Conservation (phyloP, 177 flowering plant genomes). For the Tripterygium wilfordii region DNA sequence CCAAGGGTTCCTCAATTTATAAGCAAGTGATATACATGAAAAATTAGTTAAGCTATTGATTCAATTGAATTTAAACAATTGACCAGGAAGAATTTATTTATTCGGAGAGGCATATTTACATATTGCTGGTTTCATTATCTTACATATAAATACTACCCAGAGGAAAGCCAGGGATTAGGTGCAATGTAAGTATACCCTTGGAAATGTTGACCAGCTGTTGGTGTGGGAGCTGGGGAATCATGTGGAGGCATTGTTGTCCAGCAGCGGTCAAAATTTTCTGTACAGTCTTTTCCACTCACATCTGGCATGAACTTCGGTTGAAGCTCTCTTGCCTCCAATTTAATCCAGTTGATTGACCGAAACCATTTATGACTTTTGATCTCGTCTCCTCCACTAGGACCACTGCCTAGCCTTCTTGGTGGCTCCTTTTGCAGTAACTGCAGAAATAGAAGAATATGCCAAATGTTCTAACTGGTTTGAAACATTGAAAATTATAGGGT, state of each 20-base stretch:
- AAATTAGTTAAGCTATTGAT: no score
- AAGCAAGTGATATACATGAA: no score
- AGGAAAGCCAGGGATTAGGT: constrained; percentile 73
- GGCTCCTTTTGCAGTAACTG: constrained; percentile 88
- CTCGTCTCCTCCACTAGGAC: constrained; percentile 65
- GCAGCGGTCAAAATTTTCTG: constrained; percentile 71
- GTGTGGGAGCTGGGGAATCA: constrained; percentile 86
- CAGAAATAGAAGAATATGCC: background rate
- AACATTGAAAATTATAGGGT: no score
- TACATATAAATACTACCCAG: constrained; percentile 8
- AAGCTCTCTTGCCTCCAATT: constrained; percentile 58
- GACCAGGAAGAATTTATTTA: background rate
- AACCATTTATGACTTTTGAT: constrained; percentile 82
- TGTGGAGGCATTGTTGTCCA: constrained; percentile 78
- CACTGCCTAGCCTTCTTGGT: constrained; percentile 68
- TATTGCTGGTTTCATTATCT: background rate
- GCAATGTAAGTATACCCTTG: constrained; percentile 73
- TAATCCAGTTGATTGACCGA: constrained; percentile 73
- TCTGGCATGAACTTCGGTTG: constrained; percentile 77
- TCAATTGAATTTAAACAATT: no score
- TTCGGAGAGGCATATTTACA: background rate
- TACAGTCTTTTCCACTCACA: constrained; percentile 71
- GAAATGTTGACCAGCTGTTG: constrained; percentile 66
- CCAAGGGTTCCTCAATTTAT: no score
- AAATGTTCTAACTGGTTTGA: background rate